phyloP scores from a whole-genome alignment of 768 basidiomycete species.

The Sistotremastrum suecicum region DNA sequence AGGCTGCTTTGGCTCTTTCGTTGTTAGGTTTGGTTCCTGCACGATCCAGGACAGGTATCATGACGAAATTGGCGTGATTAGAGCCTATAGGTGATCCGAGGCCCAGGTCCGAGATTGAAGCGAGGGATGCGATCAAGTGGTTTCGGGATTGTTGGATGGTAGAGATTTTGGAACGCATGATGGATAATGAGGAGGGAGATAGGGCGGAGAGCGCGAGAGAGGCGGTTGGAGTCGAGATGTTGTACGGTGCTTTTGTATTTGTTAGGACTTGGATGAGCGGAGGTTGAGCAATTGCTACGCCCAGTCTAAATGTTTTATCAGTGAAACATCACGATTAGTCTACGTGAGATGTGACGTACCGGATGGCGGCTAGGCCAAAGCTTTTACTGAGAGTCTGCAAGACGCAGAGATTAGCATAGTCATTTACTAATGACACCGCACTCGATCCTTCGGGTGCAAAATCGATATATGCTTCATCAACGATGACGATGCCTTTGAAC shows the following conservation, averaged over 20 bases:
- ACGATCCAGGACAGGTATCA: constrained; percentile 58
- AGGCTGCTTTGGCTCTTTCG: constrained; percentile 44
- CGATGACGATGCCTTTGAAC: constrained; percentile 84
- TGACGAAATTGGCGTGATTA: constrained; percentile 81
- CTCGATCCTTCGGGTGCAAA: constrained; percentile 54
- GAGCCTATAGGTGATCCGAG: constrained; percentile 62
- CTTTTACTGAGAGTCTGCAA: constrained; percentile 95
- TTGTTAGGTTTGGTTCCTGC: constrained; percentile 37
- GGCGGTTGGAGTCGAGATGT: constrained; percentile 84
- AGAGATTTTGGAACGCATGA: constrained; percentile 52
- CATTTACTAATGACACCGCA: constrained; percentile 55
- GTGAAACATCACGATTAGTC: not conserved
- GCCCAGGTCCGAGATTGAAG: constrained; percentile 27
- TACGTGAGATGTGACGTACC: constrained; percentile 34
- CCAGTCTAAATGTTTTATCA: constrained; percentile 39
- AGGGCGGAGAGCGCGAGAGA: constrained; percentile 69
- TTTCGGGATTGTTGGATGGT: constrained; percentile 46
- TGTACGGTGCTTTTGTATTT: constrained; percentile 97
- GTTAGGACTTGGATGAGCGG: constrained; percentile 80
- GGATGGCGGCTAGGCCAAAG: constrained; percentile 89
- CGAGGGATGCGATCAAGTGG: constrained; percentile 36
- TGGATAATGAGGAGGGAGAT: constrained; percentile 40
- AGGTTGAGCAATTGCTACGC: constrained; percentile 81
- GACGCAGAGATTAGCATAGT: constrained; percentile 85
- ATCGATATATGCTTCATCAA: constrained; percentile 98